Evolutionary conservation across 2,329 filamentous ascomycete genomes (phyloP).

Genomic region (Clonostachys byssicola): DNA sequence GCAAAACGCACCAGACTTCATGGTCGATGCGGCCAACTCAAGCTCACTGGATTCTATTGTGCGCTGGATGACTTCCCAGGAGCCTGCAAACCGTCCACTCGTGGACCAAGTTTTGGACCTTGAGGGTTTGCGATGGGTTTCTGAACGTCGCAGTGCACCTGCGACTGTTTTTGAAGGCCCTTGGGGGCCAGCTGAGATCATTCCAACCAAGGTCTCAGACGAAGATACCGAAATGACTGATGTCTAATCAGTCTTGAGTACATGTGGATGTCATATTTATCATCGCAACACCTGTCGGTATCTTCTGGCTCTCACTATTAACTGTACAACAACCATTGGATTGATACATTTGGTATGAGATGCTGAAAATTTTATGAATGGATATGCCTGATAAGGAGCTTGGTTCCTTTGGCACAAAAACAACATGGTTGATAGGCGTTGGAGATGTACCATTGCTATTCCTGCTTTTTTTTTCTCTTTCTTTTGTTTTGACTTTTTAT

Average conservation of each 20-base stretch:
- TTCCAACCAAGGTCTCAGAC: slow-evolving; percentile 25
- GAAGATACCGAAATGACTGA: slow-evolving; percentile 57
- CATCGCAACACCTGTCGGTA: no score
- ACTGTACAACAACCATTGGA: neutral
- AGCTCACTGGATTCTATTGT: slow-evolving; percentile 82
- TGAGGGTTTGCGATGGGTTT: slow-evolving; percentile 77
- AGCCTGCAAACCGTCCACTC: slow-evolving; percentile 68
- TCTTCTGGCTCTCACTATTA: no score
- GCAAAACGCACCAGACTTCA: slow-evolving; percentile 74
- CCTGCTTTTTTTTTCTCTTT: no score
- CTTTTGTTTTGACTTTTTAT: no score
- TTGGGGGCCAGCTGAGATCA: slow-evolving; percentile 74
- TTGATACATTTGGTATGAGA: neutral
- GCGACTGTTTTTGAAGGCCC: slow-evolving; percentile 96
- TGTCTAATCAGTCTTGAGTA: slow-evolving; percentile 17
- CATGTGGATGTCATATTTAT: no score
- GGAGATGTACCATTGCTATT: no score
- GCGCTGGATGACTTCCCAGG: slow-evolving; percentile 79
- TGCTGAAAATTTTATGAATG: neutral
- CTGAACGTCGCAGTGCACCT: slow-evolving; percentile 70
- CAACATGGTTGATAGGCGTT: no score
- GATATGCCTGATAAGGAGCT: neutral
- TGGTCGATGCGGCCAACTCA: slow-evolving; percentile 70
- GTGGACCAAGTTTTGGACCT: slow-evolving; percentile 69
- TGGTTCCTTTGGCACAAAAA: no score